phyloP scores from a whole-genome alignment of 202 grass and related monocot genomes.

The Panicum virgatum region DNA sequence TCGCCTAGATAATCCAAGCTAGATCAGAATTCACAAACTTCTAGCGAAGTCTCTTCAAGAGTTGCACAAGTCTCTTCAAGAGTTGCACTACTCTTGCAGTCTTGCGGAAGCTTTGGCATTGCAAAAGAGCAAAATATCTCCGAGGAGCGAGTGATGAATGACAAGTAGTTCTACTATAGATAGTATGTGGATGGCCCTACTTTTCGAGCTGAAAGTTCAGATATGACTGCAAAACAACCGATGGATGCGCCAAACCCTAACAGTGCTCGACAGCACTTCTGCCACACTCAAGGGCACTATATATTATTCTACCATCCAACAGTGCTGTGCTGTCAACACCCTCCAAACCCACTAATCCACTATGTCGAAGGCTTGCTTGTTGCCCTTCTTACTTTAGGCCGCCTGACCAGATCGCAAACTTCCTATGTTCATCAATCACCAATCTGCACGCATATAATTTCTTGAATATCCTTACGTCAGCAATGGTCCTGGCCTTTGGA shows the following conservation, averaged over 20 bases:
- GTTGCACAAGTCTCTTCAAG: no score
- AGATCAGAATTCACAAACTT: neutral
- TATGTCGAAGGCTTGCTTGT: neutral
- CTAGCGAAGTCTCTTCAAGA: neutral
- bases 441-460: neutral
- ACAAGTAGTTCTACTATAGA: neutral
- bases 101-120: neutral
- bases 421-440: neutral
- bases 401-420: neutral
- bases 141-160: neutral
- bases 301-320: neutral
- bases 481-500: neutral
- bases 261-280: slow-evolving; percentile 20
- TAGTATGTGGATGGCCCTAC: neutral
- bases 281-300: neutral
- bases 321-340: neutral
- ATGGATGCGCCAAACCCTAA: neutral
- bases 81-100: neutral
- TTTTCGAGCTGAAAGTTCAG: neutral
- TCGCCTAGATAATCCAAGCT: neutral
- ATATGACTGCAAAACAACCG: neutral
- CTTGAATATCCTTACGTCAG: neutral
- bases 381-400: no score
- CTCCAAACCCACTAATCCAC: neutral
- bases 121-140: neutral